Base-by-base conservation (phyloP, 495 filamentous ascomycete genomes). In the Penicillium subrubescens region DNA sequence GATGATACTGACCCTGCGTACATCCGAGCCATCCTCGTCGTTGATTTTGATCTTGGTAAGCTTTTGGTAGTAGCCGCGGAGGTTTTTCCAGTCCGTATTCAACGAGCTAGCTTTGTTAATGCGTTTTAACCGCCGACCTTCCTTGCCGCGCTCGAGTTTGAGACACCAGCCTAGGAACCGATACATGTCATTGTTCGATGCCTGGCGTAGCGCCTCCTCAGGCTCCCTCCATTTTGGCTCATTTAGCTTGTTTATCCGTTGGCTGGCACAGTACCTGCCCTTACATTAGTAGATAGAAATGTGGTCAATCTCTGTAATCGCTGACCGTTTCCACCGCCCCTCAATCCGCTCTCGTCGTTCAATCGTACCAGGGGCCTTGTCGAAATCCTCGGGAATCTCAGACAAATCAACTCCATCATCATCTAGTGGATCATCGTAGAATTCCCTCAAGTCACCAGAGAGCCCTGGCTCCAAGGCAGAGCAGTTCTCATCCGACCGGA, bases 11-110 rank as follows among this genome's bases (percentile, higher is more conserved):
- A 58, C 55, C 59, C 56, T 62, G n/a, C 50, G 56, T 61, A 69
- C 29, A 44, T 62, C 59, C 31, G 6, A 62, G 59, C 63, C 31
- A 62, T 66, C 63, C 33, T 63, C n/a, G 35, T 63, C 50, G n/a
- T 65, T 63, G 35, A 69, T 69, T 57, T 46, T 51, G 27, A 59
- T 66, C 58, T 66, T 66, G 25, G 55, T 69, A 19, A 69, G 48
- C 57, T 69, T 71, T 23, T 64, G 46, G 41, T 71, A 71, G 59
- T 67, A 71, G 25, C 29, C 11, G 5, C 55, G 59, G 27, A 71
- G 59, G 57, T 65, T 60, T 57, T 65, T 67, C 61, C 34, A 67
- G 19, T 71, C 65, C 8, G 53, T 62, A 31, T 67, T 41, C 1
- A 67, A 57, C 5, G 44, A 46, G 57, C 64, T 64, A 52, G 60